A percentile compares a stretch with the other conserved stretches of the same genome.
These are phyloP conservation scores for Kwoniella shivajii DNA, from an alignment of 1,284 basidiomycete genomes.

Conservation along the genomic window DNA sequence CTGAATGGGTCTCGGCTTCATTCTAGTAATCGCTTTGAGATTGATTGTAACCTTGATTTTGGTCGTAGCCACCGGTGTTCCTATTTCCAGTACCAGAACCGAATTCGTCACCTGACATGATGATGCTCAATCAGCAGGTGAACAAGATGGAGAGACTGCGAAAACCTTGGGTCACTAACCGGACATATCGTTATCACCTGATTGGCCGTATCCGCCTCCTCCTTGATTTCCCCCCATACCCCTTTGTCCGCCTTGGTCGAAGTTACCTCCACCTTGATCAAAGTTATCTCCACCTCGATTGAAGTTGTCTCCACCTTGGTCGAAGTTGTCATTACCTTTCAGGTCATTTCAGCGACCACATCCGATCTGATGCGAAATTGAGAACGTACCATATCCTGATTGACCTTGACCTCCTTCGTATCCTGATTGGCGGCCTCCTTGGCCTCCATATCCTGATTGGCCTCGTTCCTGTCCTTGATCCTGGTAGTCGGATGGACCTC, in stretches of 20 bases:
- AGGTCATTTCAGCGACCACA: neutral
- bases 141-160: neutral
- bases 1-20: no score
- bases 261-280: neutral
- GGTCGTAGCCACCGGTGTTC: neutral
- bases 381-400: conserved; percentile 1
- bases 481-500: no score
- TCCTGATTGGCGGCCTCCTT: no score
- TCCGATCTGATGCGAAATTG: neutral
- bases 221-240: neutral
- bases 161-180: neutral
- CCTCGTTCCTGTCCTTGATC: no score
- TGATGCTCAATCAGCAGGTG: neutral
- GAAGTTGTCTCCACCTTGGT: neutral
- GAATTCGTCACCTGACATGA: conserved; percentile 5
- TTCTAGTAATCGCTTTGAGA: conserved; percentile 7
- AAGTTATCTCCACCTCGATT: neutral
- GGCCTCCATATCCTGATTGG: no score
- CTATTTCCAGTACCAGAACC: neutral
- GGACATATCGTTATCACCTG: neutral
- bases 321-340: no score
- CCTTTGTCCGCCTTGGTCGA: neutral
- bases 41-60: conserved; percentile 8
- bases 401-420: neutral
- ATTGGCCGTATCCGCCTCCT: no score